These are phyloP conservation scores for Mycosphaerelloides madeirae DNA, from an alignment of 2,329 filamentous ascomycete genomes.

Conservation along the genomic window DNA sequence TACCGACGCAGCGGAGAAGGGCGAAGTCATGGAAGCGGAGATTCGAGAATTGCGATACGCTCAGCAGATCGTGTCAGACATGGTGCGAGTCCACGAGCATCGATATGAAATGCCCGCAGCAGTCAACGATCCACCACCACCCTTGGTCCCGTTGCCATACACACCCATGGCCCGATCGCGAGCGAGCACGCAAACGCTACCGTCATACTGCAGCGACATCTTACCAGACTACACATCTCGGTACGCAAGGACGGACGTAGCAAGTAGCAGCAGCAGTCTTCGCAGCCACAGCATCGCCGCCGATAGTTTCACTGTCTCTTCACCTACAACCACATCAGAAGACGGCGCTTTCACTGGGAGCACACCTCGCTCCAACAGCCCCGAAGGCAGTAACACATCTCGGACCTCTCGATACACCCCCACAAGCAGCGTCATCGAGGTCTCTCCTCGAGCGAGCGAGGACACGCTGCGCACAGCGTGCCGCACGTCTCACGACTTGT, in stretches of 20 bases:
- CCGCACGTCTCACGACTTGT: constrained; percentile 6
- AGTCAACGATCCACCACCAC: constrained; percentile 22
- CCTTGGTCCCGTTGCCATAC: constrained; percentile 22
- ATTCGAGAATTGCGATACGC: constrained; percentile 50
- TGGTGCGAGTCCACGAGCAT: constrained; percentile 26
- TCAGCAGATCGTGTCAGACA: constrained; percentile 46
- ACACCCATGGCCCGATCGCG: constrained; percentile 29
- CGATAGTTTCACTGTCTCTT: neutral
- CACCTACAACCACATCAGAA: constrained; percentile 1
- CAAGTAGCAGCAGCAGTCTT: constrained; percentile 25
- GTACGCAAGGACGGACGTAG: constrained; percentile 21
- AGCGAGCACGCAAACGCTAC: constrained; percentile 29
- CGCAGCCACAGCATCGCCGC: constrained; percentile 8
- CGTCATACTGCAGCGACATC: constrained; percentile 35
- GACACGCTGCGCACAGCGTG: constrained; percentile 34
- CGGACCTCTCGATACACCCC: constrained; percentile 29
- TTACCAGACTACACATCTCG: constrained; percentile 44
- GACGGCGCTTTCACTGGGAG: constrained; percentile 9
- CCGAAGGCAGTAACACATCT: constrained; percentile 16
- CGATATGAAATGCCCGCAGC: constrained; percentile 29
- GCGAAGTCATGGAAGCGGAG: constrained; percentile 42
- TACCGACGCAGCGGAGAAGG: constrained; percentile 39
- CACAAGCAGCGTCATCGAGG: constrained; percentile 40
- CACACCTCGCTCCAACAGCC: constrained; percentile 12
- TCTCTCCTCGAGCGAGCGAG: constrained; percentile 37